phyloP scores from a whole-genome alignment of 2,329 filamentous ascomycete species.

The Leptographium wingfieldii region DNA sequence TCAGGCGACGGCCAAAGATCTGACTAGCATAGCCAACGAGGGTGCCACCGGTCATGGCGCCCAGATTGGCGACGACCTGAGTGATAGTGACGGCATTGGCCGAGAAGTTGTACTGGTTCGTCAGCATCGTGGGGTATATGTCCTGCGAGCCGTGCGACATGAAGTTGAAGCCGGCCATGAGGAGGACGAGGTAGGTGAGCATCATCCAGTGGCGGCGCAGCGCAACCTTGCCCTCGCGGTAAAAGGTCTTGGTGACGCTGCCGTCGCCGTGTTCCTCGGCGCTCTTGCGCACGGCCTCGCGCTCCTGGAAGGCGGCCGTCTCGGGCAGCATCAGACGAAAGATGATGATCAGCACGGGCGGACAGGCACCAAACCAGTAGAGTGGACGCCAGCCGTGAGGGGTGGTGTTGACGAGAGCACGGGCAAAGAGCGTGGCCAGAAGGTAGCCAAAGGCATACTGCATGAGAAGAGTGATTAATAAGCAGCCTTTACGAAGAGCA shows the following conservation, averaged over 20 bases:
- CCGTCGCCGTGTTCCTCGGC: slow-evolving; percentile 43
- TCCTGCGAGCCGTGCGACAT: slow-evolving; percentile 60
- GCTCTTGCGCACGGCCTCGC: slow-evolving; percentile 25
- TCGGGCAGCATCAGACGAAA: slow-evolving; percentile 14
- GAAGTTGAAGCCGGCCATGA: slow-evolving; percentile 89
- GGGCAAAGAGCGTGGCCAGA: slow-evolving; percentile 12
- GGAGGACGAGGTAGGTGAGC: slow-evolving; percentile 64
- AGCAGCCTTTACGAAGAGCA: not conserved
- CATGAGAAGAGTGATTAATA: slow-evolving; percentile 14
- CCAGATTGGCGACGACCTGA: slow-evolving; percentile 68
- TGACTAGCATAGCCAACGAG: slow-evolving; percentile 65
- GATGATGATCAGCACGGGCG: slow-evolving; percentile 37
- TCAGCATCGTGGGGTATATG: slow-evolving; percentile 65
- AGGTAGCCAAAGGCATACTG: slow-evolving; percentile 37
- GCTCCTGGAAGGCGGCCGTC: slow-evolving; percentile 11
- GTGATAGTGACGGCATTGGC: slow-evolving; percentile 19
- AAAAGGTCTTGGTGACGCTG: slow-evolving; percentile 53
- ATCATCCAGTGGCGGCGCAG: slow-evolving; percentile 69
- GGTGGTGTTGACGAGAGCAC: slow-evolving; percentile 47
- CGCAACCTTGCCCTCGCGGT: slow-evolving; percentile 57
- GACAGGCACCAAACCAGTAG: slow-evolving; percentile 58
- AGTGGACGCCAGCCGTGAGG: slow-evolving; percentile 60
- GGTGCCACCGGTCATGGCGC: slow-evolving; percentile 61
- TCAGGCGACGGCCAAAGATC: slow-evolving; percentile 58
- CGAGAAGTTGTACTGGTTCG: slow-evolving; percentile 14